Evolutionary conservation across 257 asterid species (phyloP).

Genomic region (Scutellaria galericulata): DNA sequence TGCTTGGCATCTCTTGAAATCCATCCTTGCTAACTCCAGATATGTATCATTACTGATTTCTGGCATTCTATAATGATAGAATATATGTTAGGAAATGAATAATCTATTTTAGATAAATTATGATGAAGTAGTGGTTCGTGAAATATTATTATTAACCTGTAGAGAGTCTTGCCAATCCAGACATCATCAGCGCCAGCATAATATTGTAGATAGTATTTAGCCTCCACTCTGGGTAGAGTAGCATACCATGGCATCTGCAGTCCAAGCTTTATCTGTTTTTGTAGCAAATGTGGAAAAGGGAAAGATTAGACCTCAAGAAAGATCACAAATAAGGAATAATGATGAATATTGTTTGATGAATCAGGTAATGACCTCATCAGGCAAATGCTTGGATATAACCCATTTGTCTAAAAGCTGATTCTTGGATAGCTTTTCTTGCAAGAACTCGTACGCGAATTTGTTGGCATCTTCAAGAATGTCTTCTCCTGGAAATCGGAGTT

Average conservation of each 20-base stretch:
- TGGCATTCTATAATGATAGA: constrained; percentile 34
- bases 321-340: too few relatives aligned
- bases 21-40: constrained; percentile 49
- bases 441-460: constrained; percentile 34
- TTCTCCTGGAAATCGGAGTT: constrained; percentile 53
- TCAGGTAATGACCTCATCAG: constrained; percentile 44
- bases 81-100: background rate
- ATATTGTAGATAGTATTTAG: constrained; percentile 41
- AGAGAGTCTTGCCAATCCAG: constrained; percentile 47
- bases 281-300: too few relatives aligned
- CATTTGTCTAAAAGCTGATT: constrained; percentile 48
- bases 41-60: constrained; percentile 47
- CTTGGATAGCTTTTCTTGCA: constrained; percentile 30
- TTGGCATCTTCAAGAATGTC: constrained; percentile 52
- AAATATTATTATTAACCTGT: constrained; percentile 34
- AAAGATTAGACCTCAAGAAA: too few relatives aligned
- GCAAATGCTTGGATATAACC: constrained; percentile 49
- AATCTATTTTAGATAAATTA: background rate
- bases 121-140: too few relatives aligned
- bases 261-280: constrained; percentile 34
- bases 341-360: background rate
- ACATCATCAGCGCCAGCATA: constrained; percentile 41
- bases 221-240: constrained; percentile 45
- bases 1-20: constrained; percentile 43
- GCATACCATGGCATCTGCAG: constrained; percentile 48